Base-by-base conservation (phyloP, 1,284 basidiomycete genomes). In the Marasmius sp. region DNA sequence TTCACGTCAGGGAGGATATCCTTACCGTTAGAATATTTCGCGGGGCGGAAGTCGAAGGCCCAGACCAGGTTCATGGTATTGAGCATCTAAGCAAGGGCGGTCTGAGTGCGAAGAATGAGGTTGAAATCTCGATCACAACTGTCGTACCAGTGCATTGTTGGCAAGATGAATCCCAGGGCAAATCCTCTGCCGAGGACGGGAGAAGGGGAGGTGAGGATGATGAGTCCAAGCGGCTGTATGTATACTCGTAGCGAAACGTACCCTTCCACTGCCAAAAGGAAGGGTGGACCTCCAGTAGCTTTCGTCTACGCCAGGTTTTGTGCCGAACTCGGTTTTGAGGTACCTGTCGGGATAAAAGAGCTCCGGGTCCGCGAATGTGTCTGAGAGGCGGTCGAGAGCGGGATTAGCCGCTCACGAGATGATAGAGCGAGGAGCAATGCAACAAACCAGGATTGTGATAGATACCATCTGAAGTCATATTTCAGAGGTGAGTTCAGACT, bases 161-260 rank as follows among this genome's bases (percentile, higher is more conserved):
- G 71, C 73, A n/a, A 74, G 62, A 47, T 64, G 60, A 6, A 72
- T 68, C 10, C 73, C 73, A 5, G 73, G 73, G 57, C 73, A 75
- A 49, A 72, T 67, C 65, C 74, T 53, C 65, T 67, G 34, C 12
- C 2, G 4, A 34, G 22, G 18, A 16, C 37, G 6, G 37, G 58
- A 55, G 20, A 36, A 33, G 27, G 1, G n/a, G n/a, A n/a, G n/a
- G n/a, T n/a, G n/a, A 14, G 12, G 27, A 3, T 3, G 18, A 10
- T 49, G 11, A 34, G 18, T 16, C 11, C 16, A 18, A 12, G 1
- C 6, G 38, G 55, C 33, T 27, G 27, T 27, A 27, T 27, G 27
- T 27, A 27, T 27, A 27, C 10, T n/a, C n/a, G 20, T 43, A 27
- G 14, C 16, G 14, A 14, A 14, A 63, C 67, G 47, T 11, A 68